These are phyloP conservation scores for Lipomyces spencermartinsiae DNA, from an alignment of 805 yeast species.

Conservation along the genomic window DNA sequence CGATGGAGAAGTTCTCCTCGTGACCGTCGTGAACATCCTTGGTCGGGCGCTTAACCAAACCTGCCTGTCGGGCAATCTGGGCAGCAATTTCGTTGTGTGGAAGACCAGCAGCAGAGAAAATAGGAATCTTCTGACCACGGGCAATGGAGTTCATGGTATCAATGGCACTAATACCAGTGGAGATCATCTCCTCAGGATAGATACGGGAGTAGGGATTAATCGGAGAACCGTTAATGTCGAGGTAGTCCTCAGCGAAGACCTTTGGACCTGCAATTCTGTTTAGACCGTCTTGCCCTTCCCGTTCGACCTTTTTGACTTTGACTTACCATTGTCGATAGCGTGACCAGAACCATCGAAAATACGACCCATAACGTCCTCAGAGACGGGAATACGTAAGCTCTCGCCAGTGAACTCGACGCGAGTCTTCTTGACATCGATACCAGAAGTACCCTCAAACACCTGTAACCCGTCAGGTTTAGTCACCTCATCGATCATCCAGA, in stretches of 20 bases:
- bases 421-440: conserved; percentile 97
- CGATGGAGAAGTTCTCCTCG: conserved; percentile 98
- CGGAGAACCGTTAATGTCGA: conserved; percentile 98
- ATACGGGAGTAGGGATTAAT: conserved; percentile 98
- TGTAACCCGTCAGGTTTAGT: background rate
- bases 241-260: conserved; percentile 97
- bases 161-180: conserved; percentile 98
- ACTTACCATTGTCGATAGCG: conserved; percentile 77
- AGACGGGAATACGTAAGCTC: conserved; percentile 88
- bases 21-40: conserved; percentile 99
- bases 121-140: conserved; percentile 99
- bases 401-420: conserved; percentile 97
- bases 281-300: background rate
- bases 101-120: conserved; percentile 98
- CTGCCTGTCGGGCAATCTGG: conserved; percentile 99
- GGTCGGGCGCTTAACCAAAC: conserved; percentile 93
- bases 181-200: conserved; percentile 99
- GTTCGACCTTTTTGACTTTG: background rate
- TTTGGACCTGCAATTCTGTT: conserved; percentile 71
- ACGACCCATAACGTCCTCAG: conserved; percentile 97
- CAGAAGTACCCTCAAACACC: conserved; percentile 98
- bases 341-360: conserved; percentile 99
- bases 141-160: conserved; percentile 99
- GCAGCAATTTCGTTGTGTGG: conserved; percentile 99
- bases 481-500: background rate